These are phyloP conservation scores for Ceratobasidium sp. DNA, from an alignment of 1,284 basidiomycete species.

Conservation along the genomic window DNA sequence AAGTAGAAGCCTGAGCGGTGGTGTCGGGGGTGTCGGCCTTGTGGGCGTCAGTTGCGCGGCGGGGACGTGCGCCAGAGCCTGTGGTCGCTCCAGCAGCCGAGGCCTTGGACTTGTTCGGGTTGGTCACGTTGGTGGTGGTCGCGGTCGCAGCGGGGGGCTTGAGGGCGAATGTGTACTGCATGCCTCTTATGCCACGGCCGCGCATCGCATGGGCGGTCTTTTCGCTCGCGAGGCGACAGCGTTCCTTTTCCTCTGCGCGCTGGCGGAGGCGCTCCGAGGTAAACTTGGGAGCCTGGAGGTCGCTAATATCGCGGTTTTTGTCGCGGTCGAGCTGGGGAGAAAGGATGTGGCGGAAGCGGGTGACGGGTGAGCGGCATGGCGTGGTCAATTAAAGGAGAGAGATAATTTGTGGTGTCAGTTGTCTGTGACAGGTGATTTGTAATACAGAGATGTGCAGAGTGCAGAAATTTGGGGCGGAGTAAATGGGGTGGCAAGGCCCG, in stretches of 20 bases:
- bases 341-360: constrained; percentile 30
- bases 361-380: constrained; percentile 19
- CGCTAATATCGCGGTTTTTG: constrained; percentile 63
- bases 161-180: constrained; percentile 85
- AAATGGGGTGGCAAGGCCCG: constrained; percentile 10
- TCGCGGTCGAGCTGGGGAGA: constrained; percentile 41
- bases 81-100: not conserved
- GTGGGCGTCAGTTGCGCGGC: constrained; percentile 42
- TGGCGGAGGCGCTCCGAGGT: constrained; percentile 79
- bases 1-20: not conserved
- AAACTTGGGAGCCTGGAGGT: constrained; percentile 81
- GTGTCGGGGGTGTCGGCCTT: constrained; percentile 24
- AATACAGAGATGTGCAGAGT: constrained; percentile 40
- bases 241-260: constrained; percentile 80
- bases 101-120: constrained; percentile 17
- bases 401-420: constrained; percentile 37
- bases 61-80: constrained; percentile 17
- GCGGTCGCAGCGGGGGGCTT: constrained; percentile 60
- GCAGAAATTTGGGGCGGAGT: constrained; percentile 41
- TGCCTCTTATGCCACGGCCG: constrained; percentile 74
- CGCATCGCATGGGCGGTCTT: constrained; percentile 62
- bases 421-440: constrained; percentile 43
- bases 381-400: constrained; percentile 31
- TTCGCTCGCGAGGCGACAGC: constrained; percentile 55
- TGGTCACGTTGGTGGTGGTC: constrained; percentile 40